Conservation (phyloP, 495 filamentous ascomycete species). For the Talaromyces borbonicus region DNA sequence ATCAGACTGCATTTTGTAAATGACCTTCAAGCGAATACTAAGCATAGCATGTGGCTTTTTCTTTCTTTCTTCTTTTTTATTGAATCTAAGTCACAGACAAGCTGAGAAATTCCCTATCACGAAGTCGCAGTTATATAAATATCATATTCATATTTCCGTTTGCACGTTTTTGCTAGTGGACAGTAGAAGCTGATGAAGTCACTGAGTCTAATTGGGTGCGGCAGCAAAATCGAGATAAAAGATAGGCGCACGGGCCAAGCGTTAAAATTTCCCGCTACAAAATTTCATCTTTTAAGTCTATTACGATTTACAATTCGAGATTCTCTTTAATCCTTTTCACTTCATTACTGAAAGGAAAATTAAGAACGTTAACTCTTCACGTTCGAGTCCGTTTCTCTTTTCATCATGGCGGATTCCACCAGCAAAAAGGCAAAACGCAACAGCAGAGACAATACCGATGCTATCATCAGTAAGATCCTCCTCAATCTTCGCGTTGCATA, state of each 20-base stretch:
- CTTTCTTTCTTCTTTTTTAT: not conserved
- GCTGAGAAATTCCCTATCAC: too few relatives aligned
- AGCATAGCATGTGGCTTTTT: constrained; percentile 2
- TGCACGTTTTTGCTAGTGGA: too few relatives aligned
- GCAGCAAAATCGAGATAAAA: not conserved
- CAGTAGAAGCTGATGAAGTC: too few relatives aligned
- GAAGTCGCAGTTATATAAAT: not conserved
- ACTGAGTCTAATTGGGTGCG: constrained; percentile 1
- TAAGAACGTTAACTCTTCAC: too few relatives aligned
- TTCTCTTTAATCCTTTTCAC: too few relatives aligned
- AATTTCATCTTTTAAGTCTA: too few relatives aligned
- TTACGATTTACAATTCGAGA: too few relatives aligned
- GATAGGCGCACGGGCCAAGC: constrained; percentile 3
- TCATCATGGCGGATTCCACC: constrained; percentile 2
- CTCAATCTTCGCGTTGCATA: too few relatives aligned
- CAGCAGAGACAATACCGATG: constrained; percentile 5
- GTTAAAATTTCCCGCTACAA: too few relatives aligned
- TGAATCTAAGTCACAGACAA: too few relatives aligned
- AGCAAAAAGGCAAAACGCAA: constrained; percentile 4
- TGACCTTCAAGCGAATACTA: not conserved
- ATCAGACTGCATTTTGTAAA: not conserved
- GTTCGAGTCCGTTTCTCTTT: not conserved
- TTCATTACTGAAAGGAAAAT: too few relatives aligned
- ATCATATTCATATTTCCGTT: not conserved
- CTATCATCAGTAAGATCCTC: constrained; percentile 3